Evolutionary conservation across 2,329 filamentous ascomycete species (phyloP), one percentile per base, ranked within the genome.

Genomic region (Plenodomus biglobosus): DNA sequence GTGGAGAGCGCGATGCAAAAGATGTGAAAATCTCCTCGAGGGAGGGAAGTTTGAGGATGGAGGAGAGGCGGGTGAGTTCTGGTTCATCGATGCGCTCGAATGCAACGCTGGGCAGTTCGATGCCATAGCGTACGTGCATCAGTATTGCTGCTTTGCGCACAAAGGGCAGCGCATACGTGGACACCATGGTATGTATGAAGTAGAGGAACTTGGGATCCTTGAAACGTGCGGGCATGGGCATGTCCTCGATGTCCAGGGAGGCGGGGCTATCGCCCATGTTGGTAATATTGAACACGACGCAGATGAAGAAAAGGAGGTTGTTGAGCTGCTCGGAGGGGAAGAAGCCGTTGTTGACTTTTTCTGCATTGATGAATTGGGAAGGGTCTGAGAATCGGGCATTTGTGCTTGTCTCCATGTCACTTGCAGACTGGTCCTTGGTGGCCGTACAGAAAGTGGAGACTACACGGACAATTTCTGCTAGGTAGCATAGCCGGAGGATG

Each of bases 391-490:
- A 47, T 18, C 48, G 49, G 32, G 22, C 40, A 18, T 53, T 45
- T 17, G 38, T 43, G 16, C 43, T 47, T 16, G 27, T 15, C 27
- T 30, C 18, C 27, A 42, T 53, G 20, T 42, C 39, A 24, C 46
- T 43, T 6, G 34, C 40, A 18, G 49, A 41, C 22, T 48, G 49
- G 5, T 48, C 52, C 17, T 46, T 52, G 22, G 22, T 24, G 17
- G 48, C 56, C 27, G 49, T 44, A 8, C 58, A 72, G 63, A 82
- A 83, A 7, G 80, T 77, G 13, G 84, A 66, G 15, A 90, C 80
- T 5, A 91, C 85, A 73, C 95, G 95, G 50, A 95, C 84, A 48
- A 99, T 84, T 72, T 99, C 94, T 2, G 90, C 90, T 46, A 95
- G 80, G 66, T 95, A 96, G 73, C 91, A 96, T 38, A 97, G 77